Conservation (phyloP, 139 green algal genomes). For the Spirogloea muscicola region DNA sequence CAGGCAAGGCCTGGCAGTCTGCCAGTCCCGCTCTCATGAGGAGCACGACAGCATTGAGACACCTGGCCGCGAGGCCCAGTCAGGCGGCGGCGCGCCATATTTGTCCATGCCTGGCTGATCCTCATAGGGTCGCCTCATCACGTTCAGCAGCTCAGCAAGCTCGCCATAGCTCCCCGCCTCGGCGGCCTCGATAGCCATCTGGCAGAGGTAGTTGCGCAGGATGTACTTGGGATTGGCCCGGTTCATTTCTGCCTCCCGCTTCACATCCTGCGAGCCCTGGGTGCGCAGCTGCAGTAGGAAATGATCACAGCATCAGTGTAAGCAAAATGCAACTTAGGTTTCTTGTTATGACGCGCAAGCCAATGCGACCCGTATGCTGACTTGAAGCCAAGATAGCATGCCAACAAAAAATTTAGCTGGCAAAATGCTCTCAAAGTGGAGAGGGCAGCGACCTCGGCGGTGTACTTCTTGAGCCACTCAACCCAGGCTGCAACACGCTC, state of each 20-base stretch:
- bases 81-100: slow-evolving; percentile 19
- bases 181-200: slow-evolving; percentile 49
- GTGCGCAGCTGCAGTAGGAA: too few relatives aligned
- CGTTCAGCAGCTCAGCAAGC: slow-evolving; percentile 27
- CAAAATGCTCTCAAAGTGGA: too few relatives aligned
- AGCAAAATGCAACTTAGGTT: too few relatives aligned
- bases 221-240: slow-evolving; percentile 48
- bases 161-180: slow-evolving; percentile 43
- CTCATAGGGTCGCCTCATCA: slow-evolving; percentile 42
- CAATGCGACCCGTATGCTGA: too few relatives aligned
- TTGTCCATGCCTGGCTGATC: slow-evolving; percentile 43
- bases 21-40: too few relatives aligned
- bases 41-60: slow-evolving; percentile 48
- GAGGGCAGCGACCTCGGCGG: slow-evolving; percentile 19
- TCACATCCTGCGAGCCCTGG: too few relatives aligned
- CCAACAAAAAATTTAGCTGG: too few relatives aligned
- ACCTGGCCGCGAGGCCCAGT: slow-evolving; percentile 29
- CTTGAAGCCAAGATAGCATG: too few relatives aligned
- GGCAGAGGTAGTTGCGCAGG: slow-evolving; percentile 52
- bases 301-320: too few relatives aligned
- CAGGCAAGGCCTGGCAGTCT: too few relatives aligned
- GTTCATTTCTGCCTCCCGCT: slow-evolving; percentile 45
- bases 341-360: too few relatives aligned
- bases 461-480: slow-evolving; percentile 16
- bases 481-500: slow-evolving; percentile 5